phyloP scores from a whole-genome alignment of 257 asterid species.

The Dorcoceras hygrometricum region DNA sequence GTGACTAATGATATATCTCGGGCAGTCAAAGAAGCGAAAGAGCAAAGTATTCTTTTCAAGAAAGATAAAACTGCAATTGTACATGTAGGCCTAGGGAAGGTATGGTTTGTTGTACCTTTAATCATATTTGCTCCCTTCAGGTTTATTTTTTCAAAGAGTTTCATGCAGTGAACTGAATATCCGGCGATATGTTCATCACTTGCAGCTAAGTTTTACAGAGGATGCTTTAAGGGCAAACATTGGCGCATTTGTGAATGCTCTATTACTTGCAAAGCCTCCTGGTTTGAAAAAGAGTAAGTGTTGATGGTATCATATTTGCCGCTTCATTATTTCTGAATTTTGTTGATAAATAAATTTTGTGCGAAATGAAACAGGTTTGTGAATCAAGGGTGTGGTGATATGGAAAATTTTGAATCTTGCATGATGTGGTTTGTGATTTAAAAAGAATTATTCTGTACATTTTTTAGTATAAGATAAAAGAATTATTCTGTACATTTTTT shows the following conservation, averaged over 20 bases:
- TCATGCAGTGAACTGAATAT: conserved; percentile 4
- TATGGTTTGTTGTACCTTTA: conserved; percentile 26
- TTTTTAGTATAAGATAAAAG: too few relatives aligned
- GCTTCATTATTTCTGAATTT: conserved; percentile 6
- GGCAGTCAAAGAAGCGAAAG: conserved; percentile 75
- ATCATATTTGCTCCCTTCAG: background rate
- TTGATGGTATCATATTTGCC: conserved; percentile 1
- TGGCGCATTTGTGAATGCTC: conserved; percentile 88
- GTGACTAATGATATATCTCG: conserved; percentile 72
- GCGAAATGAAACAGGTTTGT: background rate
- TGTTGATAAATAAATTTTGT: conserved; percentile 7
- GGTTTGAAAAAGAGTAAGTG: conserved; percentile 95
- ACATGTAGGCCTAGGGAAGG: conserved; percentile 98
- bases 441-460: background rate
- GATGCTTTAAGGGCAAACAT: conserved; percentile 80
- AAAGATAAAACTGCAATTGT: conserved; percentile 97
- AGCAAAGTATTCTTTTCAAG: conserved; percentile 64
- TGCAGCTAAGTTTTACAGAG: conserved; percentile 72
- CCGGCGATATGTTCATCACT: conserved; percentile 15
- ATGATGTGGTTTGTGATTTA: background rate
- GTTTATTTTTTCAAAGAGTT: background rate
- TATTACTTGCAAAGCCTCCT: conserved; percentile 85
- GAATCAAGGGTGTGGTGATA: background rate
- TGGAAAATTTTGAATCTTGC: background rate
- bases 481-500: too few relatives aligned